phyloP scores from a whole-genome alignment of 2,329 filamentous ascomycete genomes.

The Trichophyton verrucosum region DNA sequence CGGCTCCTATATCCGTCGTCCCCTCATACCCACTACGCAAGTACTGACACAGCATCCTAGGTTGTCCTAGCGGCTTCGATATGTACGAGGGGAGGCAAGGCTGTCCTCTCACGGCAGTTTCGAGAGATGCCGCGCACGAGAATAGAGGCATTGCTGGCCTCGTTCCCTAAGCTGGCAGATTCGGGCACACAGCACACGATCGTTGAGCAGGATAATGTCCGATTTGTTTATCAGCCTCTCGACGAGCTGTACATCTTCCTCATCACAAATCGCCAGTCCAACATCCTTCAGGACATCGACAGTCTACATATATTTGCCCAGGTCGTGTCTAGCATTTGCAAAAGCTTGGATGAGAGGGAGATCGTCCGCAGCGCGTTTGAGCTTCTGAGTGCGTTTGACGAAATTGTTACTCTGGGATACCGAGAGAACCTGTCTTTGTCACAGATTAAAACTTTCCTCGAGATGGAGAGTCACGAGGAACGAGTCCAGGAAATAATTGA shows the following conservation, averaged over 20 bases:
- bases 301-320: conserved; percentile 95
- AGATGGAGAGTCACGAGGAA: conserved; percentile 99
- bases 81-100: conserved; percentile 95
- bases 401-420: conserved; percentile 91
- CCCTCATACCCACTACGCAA: conserved; percentile 10
- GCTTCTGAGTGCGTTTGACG: conserved; percentile 89
- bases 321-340: conserved; percentile 93
- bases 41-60: conserved; percentile 35
- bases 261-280: conserved; percentile 98
- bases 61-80: conserved; percentile 98
- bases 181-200: conserved; percentile 94
- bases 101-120: conserved; percentile 94
- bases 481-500: conserved; percentile 97
- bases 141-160: conserved; percentile 90
- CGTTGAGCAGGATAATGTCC: conserved; percentile 97
- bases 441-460: conserved; percentile 98
- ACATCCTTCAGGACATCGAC: conserved; percentile 98
- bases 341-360: conserved; percentile 87
- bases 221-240: conserved; percentile 96
- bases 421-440: conserved; percentile 89
- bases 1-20: neutral
- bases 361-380: conserved; percentile 93
- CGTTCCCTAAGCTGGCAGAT: conserved; percentile 94
- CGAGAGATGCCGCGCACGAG: conserved; percentile 93
- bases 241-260: conserved; percentile 99